Conservation (phyloP, 805 yeast species). For the Pichia kluyveri region DNA sequence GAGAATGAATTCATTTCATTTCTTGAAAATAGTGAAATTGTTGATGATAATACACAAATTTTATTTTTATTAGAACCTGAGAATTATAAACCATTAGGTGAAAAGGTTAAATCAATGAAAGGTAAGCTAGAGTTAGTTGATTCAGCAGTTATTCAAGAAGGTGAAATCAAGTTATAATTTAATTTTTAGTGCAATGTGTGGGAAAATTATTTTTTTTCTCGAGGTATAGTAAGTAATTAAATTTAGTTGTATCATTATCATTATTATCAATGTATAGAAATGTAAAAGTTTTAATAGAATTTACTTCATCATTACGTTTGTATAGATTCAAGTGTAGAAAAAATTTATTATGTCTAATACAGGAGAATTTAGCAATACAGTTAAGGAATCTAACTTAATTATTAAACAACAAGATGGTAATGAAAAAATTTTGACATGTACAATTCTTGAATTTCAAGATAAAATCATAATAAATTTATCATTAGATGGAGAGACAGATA, state of each 20-base stretch:
- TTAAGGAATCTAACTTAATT: conserved; percentile 8
- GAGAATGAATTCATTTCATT: conserved; percentile 8
- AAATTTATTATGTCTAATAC: neutral
- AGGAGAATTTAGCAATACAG: conserved; percentile 6
- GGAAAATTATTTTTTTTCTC: too few relatives aligned
- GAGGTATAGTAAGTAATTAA: too few relatives aligned
- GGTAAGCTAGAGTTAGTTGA: conserved; percentile 36
- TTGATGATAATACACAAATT: conserved; percentile 9
- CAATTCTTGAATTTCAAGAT: conserved; percentile 27
- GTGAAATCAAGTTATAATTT: conserved; percentile 6
- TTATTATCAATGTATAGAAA: too few relatives aligned
- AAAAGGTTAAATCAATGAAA: conserved; percentile 33
- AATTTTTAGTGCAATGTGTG: too few relatives aligned
- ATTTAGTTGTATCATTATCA: too few relatives aligned
- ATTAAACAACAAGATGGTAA: conserved; percentile 1
- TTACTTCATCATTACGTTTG: too few relatives aligned
- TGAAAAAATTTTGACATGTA: conserved; percentile 15
- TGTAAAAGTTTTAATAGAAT: neutral
- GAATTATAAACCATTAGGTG: conserved; percentile 26
- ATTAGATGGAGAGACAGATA: conserved; percentile 38
- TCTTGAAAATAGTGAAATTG: conserved; percentile 7
- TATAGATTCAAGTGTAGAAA: too few relatives aligned
- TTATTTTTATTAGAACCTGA: conserved; percentile 17
- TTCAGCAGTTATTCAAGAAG: conserved; percentile 21
- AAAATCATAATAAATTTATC: conserved; percentile 32